Percentiles rank a stretch among this genome's conserved stretches.
These are phyloP conservation scores for Saccharum officinarum DNA, from an alignment of 176 grass and related monocot genomes.

Conservation along the genomic window DNA sequence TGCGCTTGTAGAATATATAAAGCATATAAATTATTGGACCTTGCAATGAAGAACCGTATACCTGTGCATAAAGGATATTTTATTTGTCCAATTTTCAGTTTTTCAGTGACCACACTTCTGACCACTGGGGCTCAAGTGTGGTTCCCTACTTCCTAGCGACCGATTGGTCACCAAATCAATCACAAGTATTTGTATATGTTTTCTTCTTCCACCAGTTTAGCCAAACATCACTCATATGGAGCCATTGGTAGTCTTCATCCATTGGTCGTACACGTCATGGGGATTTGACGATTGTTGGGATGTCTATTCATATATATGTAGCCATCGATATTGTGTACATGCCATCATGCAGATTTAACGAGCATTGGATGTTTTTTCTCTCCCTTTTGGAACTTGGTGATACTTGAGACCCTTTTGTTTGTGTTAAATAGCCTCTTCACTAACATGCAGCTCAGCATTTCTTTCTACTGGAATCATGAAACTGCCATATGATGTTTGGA, in stretches of 20 bases:
- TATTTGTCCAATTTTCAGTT: background rate
- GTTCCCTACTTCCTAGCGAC: background rate
- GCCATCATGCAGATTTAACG: background rate
- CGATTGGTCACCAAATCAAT: background rate
- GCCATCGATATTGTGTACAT: background rate
- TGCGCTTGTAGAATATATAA: background rate
- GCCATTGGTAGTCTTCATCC: slow-evolving; percentile 4
- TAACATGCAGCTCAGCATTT: background rate
- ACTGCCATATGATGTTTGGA: background rate
- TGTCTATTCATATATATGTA: background rate
- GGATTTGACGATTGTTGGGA: background rate
- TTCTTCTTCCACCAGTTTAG: background rate
- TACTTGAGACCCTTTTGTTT: background rate
- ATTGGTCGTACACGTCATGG: background rate
- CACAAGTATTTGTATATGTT: background rate
- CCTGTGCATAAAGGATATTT: background rate
- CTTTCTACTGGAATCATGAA: background rate
- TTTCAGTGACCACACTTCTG: background rate
- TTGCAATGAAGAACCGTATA: background rate
- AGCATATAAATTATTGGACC: background rate
- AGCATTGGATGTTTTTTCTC: background rate
- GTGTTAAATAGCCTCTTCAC: background rate
- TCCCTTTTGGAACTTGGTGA: background rate
- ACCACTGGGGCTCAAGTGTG: background rate
- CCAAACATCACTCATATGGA: background rate